Evolutionary conservation across 2,329 filamentous ascomycete species (phyloP), one percentile per base, ranked within the genome.

Genomic region (Lasiodiplodia sp.): DNA sequence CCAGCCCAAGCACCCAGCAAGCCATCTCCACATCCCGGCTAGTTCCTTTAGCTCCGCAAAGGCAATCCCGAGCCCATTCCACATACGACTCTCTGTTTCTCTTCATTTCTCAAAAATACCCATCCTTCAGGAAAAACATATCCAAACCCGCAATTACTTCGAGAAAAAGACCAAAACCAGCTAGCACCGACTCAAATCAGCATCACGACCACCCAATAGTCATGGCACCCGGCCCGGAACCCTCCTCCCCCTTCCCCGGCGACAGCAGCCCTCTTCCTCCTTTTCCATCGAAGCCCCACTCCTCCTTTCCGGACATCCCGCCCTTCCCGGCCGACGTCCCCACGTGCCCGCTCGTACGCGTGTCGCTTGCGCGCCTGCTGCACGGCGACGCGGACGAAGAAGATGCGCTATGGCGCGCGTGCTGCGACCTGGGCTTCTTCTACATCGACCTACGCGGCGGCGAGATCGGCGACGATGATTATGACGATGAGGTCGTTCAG

Each of bases 381-480:
- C 57, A 71, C 14, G 69, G 73, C 16, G 77, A 83, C 64, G 3
- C 64, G 12, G 72, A 71, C 28, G 81, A 82, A 60, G 71, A 78
- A 70, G 74, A 80, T 21, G 73, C 76, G 18, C 78, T 81, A 38
- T 82, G 80, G 73, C 70, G 79, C 55, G 80, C 81, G 6, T 83
- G 80, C 72, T 80, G 79, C 66, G 81, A 86, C 3, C 77, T 87
- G 0, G 86, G 86, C 1, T 88, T 88, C 77, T 88, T 87, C 77
- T 88, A 88, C 71, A 78, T 88, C 7, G 84, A 87, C 71, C 75
- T 87, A 2, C 76, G 78, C 25, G 69, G 44, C 5, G 21, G 25
- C 12, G 51, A 53, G 8, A 21, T 57, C 8, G 44, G 7, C 8
- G 44, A 47, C n/a, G 44, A 44, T 18, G 68, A 53, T 31, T 47